phyloP scores from a whole-genome alignment of 108 stramenopile species.

The Cyclostephanos invisitatus region DNA sequence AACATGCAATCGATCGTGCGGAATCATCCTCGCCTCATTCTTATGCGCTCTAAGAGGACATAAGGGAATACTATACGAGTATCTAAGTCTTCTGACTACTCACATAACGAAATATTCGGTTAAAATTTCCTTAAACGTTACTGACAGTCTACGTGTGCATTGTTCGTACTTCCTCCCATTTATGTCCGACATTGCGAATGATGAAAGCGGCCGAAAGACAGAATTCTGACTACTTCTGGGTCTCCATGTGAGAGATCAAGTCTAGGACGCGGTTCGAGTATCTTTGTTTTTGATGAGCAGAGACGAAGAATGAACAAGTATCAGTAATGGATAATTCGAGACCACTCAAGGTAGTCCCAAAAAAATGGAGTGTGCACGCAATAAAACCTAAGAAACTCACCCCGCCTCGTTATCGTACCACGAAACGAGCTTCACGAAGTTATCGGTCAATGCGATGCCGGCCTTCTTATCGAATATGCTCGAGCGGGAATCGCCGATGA shows the following conservation, averaged over 20 bases:
- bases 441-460: slow-evolving; percentile 94
- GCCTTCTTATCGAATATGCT: slow-evolving; percentile 98
- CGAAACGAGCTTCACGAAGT: slow-evolving; percentile 99
- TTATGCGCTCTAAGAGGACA: no score
- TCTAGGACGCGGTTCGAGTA: slow-evolving; percentile 83
- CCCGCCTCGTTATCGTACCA: slow-evolving; percentile 99
- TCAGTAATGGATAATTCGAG: neutral
- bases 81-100: no score
- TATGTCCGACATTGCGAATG: neutral
- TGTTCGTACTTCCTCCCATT: no score
- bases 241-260: slow-evolving; percentile 95
- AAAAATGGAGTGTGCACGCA: slow-evolving; percentile 3
- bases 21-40: no score
- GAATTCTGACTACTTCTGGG: slow-evolving; percentile 28
- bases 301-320: neutral
- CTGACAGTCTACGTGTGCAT: no score
- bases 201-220: neutral
- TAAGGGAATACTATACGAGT: no score
- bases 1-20: no score
- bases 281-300: neutral
- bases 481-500: slow-evolving; percentile 89
- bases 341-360: no score
- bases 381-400: slow-evolving; percentile 46
- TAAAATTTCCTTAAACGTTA: no score
- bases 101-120: no score